Base-by-base conservation (phyloP, 352 stramenopile species). In the Globisporangium barbulae region DNA sequence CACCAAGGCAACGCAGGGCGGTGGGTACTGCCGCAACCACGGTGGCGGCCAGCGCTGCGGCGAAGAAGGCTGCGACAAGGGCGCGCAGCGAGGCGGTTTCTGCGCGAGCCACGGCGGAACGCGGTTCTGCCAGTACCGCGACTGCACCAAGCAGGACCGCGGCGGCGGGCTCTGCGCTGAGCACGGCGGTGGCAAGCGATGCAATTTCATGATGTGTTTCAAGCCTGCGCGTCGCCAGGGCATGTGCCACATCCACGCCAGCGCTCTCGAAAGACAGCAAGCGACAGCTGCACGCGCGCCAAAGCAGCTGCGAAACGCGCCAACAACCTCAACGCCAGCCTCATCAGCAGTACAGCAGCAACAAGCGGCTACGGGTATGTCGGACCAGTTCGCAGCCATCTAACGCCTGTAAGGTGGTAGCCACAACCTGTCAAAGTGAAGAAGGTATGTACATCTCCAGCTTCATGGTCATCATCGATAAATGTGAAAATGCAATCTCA, bases 121-220 rank as follows among this genome's bases (percentile, higher is more conserved):
- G 8, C 39, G 61, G 13, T 61, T 35, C 53, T 67, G 61, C 12
- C 61, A 61, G 22, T 55, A 47, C 53, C 41, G 12, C 8, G 85
- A 91, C 53, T 96, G 88, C 70, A 91, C 81, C 49, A 95, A 95
- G 70, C 90, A 93, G 59, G 88, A 95, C 65, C 83, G 87, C 21
- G 86, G 88, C n/a, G 88, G 86, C 41, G 88, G 88, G n/a, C 91
- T 88, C 62, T 96, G 88, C 62, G 86, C 86, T 9, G 80, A 93
- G 54, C 88, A 96, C 63, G 88, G 88, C 50, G 88, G 88, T 30
- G 88, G 86, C 52, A 90, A 91, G 61, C 83, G 87, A 9, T 96
- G 88, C 70, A 76, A 87, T 2, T 41, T n/a, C 13, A 2, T 35
- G 3, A 31, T 13, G 21, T 66, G 61, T 44, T n/a, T 45, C n/a